Base-by-base conservation (phyloP, 257 asterid species). In the Lithospermum erythrorhizon region DNA sequence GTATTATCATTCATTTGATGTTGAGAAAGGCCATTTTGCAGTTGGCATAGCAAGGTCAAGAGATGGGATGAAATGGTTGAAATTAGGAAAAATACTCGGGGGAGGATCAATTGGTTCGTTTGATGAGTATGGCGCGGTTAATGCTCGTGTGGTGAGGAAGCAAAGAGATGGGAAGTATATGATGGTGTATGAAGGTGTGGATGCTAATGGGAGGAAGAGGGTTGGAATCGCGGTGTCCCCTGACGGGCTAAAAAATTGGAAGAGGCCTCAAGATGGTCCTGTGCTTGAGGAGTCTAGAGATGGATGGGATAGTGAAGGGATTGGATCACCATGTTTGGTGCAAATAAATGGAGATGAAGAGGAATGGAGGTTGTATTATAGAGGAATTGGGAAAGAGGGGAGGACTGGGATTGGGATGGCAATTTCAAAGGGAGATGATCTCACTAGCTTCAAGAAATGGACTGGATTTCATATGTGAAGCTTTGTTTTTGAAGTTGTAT, bases 31-130 rank as follows among this genome's bases (percentile, higher is more conserved):
- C 57, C 66, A 71, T 4, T 87, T 77, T 13, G 79, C 68, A 0
- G 55, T 85, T 3, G 97, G 97, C 18, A 58, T 82, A 9, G 97
- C 97, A 0, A 76, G 97, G 67, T 87, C 97, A 14, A 85, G 94
- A 57, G 97, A 90, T 22, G 96, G 96, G 60, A 83, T 90, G 58
- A 83, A 75, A 76, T 90, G 97, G 97, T 57, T 85, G 59, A 90
- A 85, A 69, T 60, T 85, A 47, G 97, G 97, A 67, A 83, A 72
- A 76, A 73, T 83, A 13, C 30, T 90, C 0, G 81, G 84, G 17
- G 79, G 58, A 14, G 95, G 87, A 9, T 47, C 37, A 2, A 21
- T 17, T 2, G 87, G 90, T 13, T 72, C 67, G 0, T 90, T 87
- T 49, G 96, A 87, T 35, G 94, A 83, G 72, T 6, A 62, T 17